Base-by-base conservation (phyloP, 768 basidiomycete genomes). In the Phlegmacium glaucopus region DNA sequence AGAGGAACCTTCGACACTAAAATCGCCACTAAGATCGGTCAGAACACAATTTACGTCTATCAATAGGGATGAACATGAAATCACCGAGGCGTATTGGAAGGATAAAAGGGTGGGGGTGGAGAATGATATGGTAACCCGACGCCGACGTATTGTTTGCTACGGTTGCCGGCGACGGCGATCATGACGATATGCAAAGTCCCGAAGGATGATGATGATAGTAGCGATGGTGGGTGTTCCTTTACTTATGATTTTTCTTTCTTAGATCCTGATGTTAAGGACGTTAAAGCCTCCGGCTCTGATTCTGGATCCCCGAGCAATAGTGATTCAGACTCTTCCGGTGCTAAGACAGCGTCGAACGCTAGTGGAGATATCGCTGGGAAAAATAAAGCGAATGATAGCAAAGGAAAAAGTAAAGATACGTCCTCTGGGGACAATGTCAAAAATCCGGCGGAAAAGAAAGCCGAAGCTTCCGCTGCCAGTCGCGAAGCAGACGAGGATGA, bases 1-100 rank as follows among this genome's bases (percentile, higher is more conserved):
- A 89, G 90, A 1, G 87, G 90, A 26, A 96, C 95, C 1, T 96
- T 98, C 65, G 95, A 98, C 66, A 73, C 98, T 62, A 85, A 88
- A 59, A 86, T 98, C 55, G 82, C 90, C 39, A 85, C 87, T 32
- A 91, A n/a, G n/a, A n/a, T n/a, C n/a, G 89, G 1, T 80, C 89
- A 1, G 92, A 95, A 58, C 82, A 89, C 65, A 87, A 81, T 15
- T 99, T 99, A 68, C 88, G 1, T 89, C 91, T 2, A 86, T 99
- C 67, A 90, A 90, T 69, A 97, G 95, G 69, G 95, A 97, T n/a
- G n/a, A n/a, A n/a, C n/a, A n/a, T n/a, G n/a, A n/a, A n/a, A n/a
- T n/a, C n/a, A n/a, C n/a, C n/a, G n/a, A n/a, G n/a, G n/a, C n/a
- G n/a, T n/a, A n/a, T n/a, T n/a, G n/a, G n/a, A n/a, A n/a, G n/a